A percentile compares a stretch with the other conserved stretches of the same genome.
phyloP scores from a whole-genome alignment of 441 rosid genomes.

The Breynia disticha region DNA sequence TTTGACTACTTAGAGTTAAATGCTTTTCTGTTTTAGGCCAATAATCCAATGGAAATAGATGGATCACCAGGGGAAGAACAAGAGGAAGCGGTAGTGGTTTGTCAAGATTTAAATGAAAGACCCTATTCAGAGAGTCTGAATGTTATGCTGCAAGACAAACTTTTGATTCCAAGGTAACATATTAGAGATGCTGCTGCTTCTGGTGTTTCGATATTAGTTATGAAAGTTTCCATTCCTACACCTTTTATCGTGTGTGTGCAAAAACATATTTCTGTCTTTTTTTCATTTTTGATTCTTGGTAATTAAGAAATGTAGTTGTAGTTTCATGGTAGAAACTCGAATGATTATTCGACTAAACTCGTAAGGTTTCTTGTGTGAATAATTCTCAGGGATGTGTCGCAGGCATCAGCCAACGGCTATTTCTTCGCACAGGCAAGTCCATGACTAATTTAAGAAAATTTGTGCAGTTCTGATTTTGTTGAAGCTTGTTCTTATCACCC shows the following conservation, averaged over 20 bases:
- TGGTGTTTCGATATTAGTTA: too few species aligned
- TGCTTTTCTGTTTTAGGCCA: constrained; percentile 1
- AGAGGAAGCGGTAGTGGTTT: constrained; percentile 1
- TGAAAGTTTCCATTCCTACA: too few species aligned
- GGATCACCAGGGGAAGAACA: background rate
- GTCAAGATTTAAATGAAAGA: background rate
- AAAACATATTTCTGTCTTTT: too few species aligned
- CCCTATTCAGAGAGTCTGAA: background rate
- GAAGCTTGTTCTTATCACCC: background rate
- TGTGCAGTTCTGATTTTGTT: background rate
- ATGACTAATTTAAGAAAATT: background rate
- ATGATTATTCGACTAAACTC: background rate
- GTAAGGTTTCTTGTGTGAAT: background rate
- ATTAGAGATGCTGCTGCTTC: background rate
- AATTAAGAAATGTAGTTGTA: background rate
- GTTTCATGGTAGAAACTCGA: background rate
- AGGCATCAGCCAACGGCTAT: constrained; percentile 3
- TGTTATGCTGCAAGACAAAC: background rate
- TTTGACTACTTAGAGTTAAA: constrained; percentile 3
- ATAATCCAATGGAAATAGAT: background rate
- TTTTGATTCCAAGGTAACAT: constrained; percentile 13
- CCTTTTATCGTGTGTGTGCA: too few species aligned
- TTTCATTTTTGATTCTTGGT: too few species aligned
- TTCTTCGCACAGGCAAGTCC: constrained; percentile 14
- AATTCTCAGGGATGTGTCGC: constrained; percentile 9